phyloP scores from a whole-genome alignment of 2,329 filamentous ascomycete species.

The Trichoderma harzianum region DNA sequence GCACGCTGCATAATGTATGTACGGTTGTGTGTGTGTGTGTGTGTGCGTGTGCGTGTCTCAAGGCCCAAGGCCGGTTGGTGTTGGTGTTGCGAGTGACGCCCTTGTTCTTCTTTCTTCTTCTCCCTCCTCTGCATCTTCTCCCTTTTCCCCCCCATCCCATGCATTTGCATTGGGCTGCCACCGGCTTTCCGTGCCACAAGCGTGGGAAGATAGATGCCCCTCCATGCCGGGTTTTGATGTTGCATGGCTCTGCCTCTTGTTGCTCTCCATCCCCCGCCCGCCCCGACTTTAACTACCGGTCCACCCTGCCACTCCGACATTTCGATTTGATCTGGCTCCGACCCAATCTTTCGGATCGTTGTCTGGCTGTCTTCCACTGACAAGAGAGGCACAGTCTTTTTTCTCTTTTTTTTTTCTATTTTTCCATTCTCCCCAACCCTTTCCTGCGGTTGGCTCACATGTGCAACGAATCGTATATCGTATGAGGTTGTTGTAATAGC shows the following conservation, averaged over 20 bases:
- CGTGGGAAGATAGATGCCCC: slow-evolving; percentile 14
- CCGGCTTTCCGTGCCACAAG: background rate
- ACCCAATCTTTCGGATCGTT: slow-evolving; percentile 14
- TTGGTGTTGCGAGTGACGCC: background rate
- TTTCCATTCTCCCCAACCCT: background rate
- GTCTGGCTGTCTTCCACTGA: background rate
- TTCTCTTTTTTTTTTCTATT: background rate
- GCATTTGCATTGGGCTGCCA: slow-evolving; percentile 20
- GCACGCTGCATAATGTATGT: background rate
- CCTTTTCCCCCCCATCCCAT: background rate
- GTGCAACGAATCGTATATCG: background rate
- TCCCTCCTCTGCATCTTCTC: background rate
- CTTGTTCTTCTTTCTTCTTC: background rate
- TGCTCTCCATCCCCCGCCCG: slow-evolving; percentile 12
- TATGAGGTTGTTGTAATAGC: background rate
- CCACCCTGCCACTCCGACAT: slow-evolving; percentile 19
- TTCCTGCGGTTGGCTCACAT: background rate
- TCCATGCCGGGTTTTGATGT: slow-evolving; percentile 18
- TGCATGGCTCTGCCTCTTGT: slow-evolving; percentile 3
- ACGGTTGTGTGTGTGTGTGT: too few relatives aligned
- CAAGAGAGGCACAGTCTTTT: background rate
- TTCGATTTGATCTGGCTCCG: slow-evolving; percentile 18
- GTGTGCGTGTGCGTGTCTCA: background rate
- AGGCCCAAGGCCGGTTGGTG: background rate
- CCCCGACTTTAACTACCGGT: slow-evolving; percentile 17